A percentile compares a stretch with the other conserved stretches of the same genome.
Conservation (phyloP, 75 land plant genomes). For the Adiantum capillusveneris region DNA sequence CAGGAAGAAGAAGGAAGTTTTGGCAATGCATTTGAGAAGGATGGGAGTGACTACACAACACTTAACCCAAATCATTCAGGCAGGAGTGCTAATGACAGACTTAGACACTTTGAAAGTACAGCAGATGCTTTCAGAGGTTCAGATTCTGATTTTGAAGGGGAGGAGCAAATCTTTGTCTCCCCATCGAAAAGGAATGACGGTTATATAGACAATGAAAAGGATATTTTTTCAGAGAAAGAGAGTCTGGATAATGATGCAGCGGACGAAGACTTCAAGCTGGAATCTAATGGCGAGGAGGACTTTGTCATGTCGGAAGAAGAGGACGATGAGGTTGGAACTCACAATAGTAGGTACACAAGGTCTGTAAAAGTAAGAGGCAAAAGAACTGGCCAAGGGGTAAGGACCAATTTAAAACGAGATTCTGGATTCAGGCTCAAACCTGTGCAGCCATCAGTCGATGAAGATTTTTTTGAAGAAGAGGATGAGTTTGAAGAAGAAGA, state of each 20-base stretch:
- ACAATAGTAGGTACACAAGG: neutral
- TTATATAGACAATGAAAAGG: neutral
- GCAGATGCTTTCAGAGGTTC: neutral
- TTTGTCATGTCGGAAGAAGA: neutral
- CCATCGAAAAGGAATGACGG: neutral
- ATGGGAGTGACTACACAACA: neutral
- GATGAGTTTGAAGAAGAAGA: conserved; percentile 4
- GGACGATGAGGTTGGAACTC: neutral
- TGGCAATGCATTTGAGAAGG: neutral
- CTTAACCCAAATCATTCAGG: neutral
- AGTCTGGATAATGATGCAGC: conserved; percentile 3
- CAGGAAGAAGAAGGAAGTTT: neutral
- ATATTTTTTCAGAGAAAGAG: neutral
- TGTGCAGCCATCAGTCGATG: neutral
- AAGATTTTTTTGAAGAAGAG: conserved; percentile 1
- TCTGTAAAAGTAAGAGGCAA: conserved; percentile 4
- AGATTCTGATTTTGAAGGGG: conserved; percentile 2
- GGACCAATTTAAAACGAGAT: neutral
- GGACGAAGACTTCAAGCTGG: neutral
- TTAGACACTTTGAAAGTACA: neutral
- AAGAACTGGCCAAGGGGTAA: neutral
- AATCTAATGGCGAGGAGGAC: conserved; percentile 4
- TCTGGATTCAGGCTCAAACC: neutral
- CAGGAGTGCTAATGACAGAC: neutral
- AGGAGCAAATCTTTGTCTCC: neutral